Conservation (phyloP, 495 filamentous ascomycete genomes). For the Aspergillus sparsus region DNA sequence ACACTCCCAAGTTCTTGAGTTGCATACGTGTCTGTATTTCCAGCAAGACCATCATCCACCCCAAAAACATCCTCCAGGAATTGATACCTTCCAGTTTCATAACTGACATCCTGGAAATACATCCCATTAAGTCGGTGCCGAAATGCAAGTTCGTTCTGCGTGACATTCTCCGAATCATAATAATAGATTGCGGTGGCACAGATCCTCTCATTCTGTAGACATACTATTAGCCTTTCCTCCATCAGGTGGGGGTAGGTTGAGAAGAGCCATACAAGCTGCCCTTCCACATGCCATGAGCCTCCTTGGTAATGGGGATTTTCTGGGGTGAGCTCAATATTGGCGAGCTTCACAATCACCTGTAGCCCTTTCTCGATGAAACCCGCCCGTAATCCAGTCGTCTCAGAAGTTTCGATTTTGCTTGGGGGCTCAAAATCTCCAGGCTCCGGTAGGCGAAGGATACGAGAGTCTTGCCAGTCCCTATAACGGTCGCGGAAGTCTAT, state of each 20-base stretch:
- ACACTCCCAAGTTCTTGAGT: not conserved
- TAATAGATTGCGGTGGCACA: constrained; percentile 56
- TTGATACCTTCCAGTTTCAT: constrained; percentile 17
- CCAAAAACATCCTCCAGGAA: not conserved
- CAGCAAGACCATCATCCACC: not conserved
- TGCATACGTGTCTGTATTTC: not conserved
- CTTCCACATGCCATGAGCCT: constrained; percentile 57
- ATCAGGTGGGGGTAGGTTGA: not conserved
- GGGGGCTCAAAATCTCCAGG: not conserved
- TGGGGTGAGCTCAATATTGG: constrained; percentile 61
- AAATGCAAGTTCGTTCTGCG: not conserved
- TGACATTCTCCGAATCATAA: constrained; percentile 38
- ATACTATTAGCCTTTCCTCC: not conserved
- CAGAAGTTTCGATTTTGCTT: not conserved
- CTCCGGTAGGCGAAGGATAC: not conserved
- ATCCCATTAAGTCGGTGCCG: not conserved
- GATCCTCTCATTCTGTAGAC: not conserved
- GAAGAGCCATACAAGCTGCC: constrained; percentile 40
- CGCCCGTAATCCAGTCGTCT: not conserved
- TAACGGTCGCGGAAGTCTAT: not conserved
- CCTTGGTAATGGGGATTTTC: constrained; percentile 52
- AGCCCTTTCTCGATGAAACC: constrained; percentile 33
- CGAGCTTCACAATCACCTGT: constrained; percentile 65
- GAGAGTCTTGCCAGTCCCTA: not conserved
- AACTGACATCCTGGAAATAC: not conserved